A percentile compares a stretch with the other conserved stretches of the same genome.
These are phyloP conservation scores for Gynochthodes officinalis DNA, from an alignment of 257 asterid genomes.

Conservation along the genomic window DNA sequence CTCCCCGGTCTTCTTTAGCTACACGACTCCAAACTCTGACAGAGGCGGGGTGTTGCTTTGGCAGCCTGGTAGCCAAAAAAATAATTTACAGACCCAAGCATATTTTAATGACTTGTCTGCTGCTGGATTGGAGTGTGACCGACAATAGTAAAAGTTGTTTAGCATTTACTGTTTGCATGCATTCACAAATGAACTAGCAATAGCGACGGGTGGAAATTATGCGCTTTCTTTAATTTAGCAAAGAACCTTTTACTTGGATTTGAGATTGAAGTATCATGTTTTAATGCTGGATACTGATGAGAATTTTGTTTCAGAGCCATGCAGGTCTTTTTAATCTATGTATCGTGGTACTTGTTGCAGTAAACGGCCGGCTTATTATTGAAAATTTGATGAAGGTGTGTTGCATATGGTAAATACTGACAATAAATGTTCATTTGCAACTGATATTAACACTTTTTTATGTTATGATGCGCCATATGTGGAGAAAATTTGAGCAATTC, in stretches of 20 bases:
- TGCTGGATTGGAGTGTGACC: background rate
- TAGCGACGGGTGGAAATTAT: background rate
- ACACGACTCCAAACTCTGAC: background rate
- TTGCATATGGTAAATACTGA: constrained; percentile 3
- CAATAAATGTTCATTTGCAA: background rate
- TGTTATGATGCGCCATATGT: background rate
- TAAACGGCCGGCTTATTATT: constrained; percentile 94
- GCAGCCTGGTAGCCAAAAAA: background rate
- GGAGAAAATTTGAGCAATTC: background rate
- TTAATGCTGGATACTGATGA: constrained; percentile 24
- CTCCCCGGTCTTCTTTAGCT: no score
- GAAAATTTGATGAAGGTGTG: constrained; percentile 97
- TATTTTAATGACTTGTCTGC: background rate
- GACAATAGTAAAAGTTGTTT: background rate
- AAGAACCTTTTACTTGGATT: background rate
- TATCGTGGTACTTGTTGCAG: constrained; percentile 97
- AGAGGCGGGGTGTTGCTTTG: background rate
- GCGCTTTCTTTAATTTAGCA: background rate
- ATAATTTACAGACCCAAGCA: background rate
- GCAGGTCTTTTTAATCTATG: constrained; percentile 99
- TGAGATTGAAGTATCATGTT: background rate
- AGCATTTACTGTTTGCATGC: background rate
- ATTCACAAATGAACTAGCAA: background rate
- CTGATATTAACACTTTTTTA: background rate
- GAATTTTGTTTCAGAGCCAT: constrained; percentile 76